These are phyloP conservation scores for Penicillium aurantiogriseum DNA, from an alignment of 2,329 filamentous ascomycete genomes.

Conservation along the genomic window DNA sequence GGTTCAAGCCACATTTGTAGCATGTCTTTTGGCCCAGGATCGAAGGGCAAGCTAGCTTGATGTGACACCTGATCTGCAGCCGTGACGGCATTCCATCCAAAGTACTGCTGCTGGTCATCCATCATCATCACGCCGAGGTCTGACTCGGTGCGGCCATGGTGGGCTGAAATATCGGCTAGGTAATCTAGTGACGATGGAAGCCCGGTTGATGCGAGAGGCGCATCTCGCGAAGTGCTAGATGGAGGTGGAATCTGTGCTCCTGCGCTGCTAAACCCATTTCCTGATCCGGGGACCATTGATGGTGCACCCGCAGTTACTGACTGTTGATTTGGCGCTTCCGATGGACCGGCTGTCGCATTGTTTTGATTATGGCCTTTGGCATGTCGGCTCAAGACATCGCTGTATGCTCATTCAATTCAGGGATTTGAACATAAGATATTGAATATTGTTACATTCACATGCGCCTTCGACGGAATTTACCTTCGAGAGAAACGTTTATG, in stretches of 20 bases:
- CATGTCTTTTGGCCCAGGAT: conserved; percentile 30
- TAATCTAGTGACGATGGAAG: conserved; percentile 42
- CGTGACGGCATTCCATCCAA: conserved; percentile 32
- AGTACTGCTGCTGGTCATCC: conserved; percentile 32
- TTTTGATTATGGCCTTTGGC: conserved; percentile 49
- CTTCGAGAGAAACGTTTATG: conserved; percentile 57
- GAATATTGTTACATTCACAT: background rate
- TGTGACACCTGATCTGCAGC: conserved; percentile 23
- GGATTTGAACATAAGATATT: background rate
- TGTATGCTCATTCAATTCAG: conserved; percentile 25
- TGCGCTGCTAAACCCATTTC: conserved; percentile 13
- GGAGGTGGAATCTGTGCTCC: conserved; percentile 16
- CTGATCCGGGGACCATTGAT: conserved; percentile 8
- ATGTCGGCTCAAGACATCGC: conserved; percentile 53
- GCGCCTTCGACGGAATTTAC: conserved; percentile 30
- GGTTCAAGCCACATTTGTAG: conserved; percentile 40
- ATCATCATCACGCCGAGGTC: conserved; percentile 30
- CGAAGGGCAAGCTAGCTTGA: conserved; percentile 17
- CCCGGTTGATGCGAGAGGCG: conserved; percentile 31
- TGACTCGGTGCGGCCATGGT: conserved; percentile 33
- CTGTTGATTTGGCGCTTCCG: conserved; percentile 32
- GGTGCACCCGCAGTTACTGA: conserved; percentile 16
- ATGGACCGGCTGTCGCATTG: conserved; percentile 8
- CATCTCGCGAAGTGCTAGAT: conserved; percentile 23
- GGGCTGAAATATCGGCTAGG: conserved; percentile 38